Conservation (phyloP, 345 rosid species). For the Barbarea vulgaris region DNA sequence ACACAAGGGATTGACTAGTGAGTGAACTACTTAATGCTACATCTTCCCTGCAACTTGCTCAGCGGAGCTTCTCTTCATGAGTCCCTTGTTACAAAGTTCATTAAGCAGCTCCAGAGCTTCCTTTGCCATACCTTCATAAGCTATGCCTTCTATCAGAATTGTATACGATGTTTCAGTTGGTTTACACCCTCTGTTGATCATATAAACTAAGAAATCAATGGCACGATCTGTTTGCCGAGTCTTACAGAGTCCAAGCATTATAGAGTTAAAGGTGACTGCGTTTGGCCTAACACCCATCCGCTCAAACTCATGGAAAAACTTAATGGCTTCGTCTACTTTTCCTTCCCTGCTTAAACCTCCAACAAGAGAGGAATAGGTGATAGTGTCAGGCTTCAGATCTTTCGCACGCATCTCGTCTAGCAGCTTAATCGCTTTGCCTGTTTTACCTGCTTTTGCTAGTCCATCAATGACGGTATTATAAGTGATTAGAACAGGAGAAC, state of each 20-base stretch:
- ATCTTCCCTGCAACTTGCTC: conserved; percentile 64
- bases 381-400: conserved; percentile 74
- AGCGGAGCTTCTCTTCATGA: conserved; percentile 68
- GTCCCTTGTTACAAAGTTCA: conserved; percentile 71
- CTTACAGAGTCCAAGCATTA: conserved; percentile 81
- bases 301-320: conserved; percentile 74
- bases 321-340: conserved; percentile 74
- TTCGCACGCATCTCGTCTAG: conserved; percentile 74
- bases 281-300: conserved; percentile 66
- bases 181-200: conserved; percentile 75
- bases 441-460: conserved; percentile 77
- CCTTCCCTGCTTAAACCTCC: conserved; percentile 85
- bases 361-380: conserved; percentile 77
- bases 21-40: conserved; percentile 42
- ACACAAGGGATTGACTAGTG: conserved; percentile 5
- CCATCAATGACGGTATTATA: conserved; percentile 90
- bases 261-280: conserved; percentile 67
- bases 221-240: conserved; percentile 71
- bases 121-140: conserved; percentile 74
- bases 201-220: conserved; percentile 78
- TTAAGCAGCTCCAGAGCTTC: conserved; percentile 74
- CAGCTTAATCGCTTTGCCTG: conserved; percentile 67
- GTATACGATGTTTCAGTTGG: conserved; percentile 82
- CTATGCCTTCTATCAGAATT: conserved; percentile 82
- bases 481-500: conserved; percentile 76